Base-by-base conservation (phyloP, 352 stramenopile genomes). In the Globisporangium viniferum region DNA sequence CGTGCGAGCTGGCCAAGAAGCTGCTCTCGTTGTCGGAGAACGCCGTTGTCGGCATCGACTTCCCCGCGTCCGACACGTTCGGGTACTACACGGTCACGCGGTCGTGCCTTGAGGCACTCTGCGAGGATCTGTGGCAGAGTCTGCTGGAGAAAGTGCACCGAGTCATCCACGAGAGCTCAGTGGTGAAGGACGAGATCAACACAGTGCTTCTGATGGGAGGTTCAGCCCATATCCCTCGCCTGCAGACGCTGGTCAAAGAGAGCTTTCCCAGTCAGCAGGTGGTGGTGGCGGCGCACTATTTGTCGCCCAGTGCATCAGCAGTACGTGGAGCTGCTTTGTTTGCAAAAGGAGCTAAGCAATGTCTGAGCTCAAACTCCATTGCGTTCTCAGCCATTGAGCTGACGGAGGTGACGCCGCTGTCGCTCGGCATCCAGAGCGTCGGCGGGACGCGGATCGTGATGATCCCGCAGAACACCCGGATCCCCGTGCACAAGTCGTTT, bases 1-100 rank as follows among this genome's bases (percentile, higher is more conserved):
- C 70, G 15, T 78, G 71, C 46, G 64, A 73, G 12, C 64, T 88
- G 7, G 80, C 78, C 0, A 79, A 84, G 67, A 79, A 76, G 59
- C 73, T 88, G 9, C 73, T 88, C 5, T 78, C 73, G 14, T 76
- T 35, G 10, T 83, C 78, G 2, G 46, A 62, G 2, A 73, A 60
- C 24, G 76, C 72, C 18, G 63, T 68, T 2, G 74, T 88, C 20
- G 67, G 76, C 54, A 61, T 88, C 22, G 66, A 81, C 54, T 64
- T 62, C 22, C 72, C 60, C 64, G 57, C 74, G 22, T 33, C 51
- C 27, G 20, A 61, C 57, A 12, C 66, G 62, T 18, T 84, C 79
- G 29, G 54, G 27, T 29, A 74, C 63, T 69, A 69, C 66, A 76
- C 56, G 8, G 72, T 88, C 49, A 77, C 78, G 31, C 76, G 78